A percentile compares a stretch with the other conserved stretches of the same genome.
phyloP scores from a whole-genome alignment of 2,329 filamentous ascomycete genomes.

The Verticillium nonalfalfae region DNA sequence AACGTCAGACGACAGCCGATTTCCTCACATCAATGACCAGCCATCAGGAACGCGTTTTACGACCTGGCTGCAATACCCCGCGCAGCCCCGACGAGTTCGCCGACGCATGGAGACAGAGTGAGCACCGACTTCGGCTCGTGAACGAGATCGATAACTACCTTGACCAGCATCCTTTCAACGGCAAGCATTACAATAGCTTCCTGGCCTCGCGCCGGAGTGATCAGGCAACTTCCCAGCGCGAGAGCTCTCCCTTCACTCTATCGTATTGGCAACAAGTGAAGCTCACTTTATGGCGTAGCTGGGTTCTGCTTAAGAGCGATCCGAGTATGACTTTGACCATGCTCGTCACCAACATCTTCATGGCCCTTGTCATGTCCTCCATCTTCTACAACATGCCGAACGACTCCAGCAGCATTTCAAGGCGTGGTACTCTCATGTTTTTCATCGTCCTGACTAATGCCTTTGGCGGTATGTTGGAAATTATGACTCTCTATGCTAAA shows the following conservation, averaged over 20 bases:
- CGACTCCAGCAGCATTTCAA: constrained; percentile 52
- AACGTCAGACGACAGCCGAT: constrained; percentile 14
- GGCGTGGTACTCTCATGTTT: constrained; percentile 23
- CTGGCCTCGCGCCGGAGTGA: background rate
- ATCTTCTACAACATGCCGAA: constrained; percentile 59
- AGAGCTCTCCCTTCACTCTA: constrained; percentile 12
- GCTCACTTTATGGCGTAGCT: constrained; percentile 14
- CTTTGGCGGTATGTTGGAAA: constrained; percentile 34
- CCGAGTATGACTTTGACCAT: constrained; percentile 12
- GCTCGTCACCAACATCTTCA: constrained; percentile 35
- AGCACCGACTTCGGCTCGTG: background rate
- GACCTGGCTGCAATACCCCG: constrained; percentile 1
- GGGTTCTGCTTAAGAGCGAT: constrained; percentile 10
- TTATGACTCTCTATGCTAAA: constrained; percentile 20
- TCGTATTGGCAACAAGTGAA: constrained; percentile 14
- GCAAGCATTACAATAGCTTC: constrained; percentile 1
- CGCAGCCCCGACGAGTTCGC: constrained; percentile 7
- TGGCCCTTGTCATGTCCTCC: constrained; percentile 58
- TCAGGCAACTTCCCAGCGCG: background rate
- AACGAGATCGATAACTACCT: constrained; percentile 5
- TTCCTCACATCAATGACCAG: background rate
- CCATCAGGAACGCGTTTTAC: background rate
- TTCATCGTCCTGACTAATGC: constrained; percentile 30
- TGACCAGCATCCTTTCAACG: constrained; percentile 3
- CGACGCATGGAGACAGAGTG: constrained; percentile 4